Evolutionary conservation across 192 early-diverging fungal species (phyloP).

Genomic region (Podila horticola): DNA sequence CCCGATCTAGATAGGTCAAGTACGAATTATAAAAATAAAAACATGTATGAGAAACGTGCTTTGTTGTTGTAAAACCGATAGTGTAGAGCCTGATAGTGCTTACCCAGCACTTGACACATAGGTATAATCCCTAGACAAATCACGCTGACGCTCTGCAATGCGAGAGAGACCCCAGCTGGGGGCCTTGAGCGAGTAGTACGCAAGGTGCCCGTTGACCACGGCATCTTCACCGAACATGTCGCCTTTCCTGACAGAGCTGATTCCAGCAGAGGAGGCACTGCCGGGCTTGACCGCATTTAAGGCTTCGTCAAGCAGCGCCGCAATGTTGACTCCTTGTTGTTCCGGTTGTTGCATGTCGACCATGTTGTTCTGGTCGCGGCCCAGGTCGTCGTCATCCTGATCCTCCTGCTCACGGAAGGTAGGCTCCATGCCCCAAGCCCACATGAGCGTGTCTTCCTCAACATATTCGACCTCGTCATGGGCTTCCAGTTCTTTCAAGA

Average conservation of each 20-base stretch:
- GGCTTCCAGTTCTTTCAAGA: conserved; percentile 70
- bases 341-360: not conserved
- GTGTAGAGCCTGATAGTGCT: not conserved
- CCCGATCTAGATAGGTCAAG: conserved; percentile 23
- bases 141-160: conserved; percentile 49
- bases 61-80: too few species aligned
- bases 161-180: conserved; percentile 71
- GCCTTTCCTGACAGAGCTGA: not conserved
- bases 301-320: not conserved
- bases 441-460: conserved; percentile 57
- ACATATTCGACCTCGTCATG: conserved; percentile 50
- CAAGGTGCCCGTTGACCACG: conserved; percentile 79
- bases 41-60: too few species aligned
- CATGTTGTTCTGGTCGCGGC: not conserved
- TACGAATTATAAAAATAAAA: too few species aligned
- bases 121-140: conserved; percentile 56
- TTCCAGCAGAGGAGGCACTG: not conserved
- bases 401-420: not conserved
- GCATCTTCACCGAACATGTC: conserved; percentile 62
- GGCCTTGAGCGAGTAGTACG: conserved; percentile 72
- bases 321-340: not conserved
- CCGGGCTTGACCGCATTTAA: not conserved
- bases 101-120: conserved; percentile 71
- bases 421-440: conserved; percentile 28
- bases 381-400: not conserved